Base-by-base conservation (phyloP, 257 asterid species). In the Solanum clarkiae region DNA sequence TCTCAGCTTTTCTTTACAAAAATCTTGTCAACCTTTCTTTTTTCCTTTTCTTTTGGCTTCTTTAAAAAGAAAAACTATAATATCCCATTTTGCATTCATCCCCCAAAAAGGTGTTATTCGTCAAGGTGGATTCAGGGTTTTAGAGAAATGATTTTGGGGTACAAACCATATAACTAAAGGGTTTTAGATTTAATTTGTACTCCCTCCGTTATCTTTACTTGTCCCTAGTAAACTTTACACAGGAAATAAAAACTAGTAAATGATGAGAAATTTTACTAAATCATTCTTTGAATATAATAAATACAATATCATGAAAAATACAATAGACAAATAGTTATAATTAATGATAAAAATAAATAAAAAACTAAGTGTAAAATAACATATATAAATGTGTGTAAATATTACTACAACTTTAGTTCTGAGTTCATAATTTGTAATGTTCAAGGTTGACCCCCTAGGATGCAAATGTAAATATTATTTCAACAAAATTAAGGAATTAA, bases 181-280 rank as follows among this genome's bases (percentile, higher is more conserved):
- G 6, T 13, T 6, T 9, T 36, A 36, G 5, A 4, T 36, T 36
- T 36, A 36, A 36, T 4, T 4, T 36, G 2, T 36, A 36, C 29
- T 26, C 29, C 2, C 2, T 1, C 2, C 2, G 2, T 29, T 29
- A 29, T 29, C 0, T 29, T 29, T 29, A 29, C 36, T 32, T 32
- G 3, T 32, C 4, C 1, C 0, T 0, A 0, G 0, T 32, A 4
- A 32, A 32, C 36, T 32, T 32, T 32, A 0, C 36, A 32, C 0
- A 32, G 1, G 4, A 32, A 32, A 0, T 32, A 32, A 32, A 32
- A 32, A 3, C 4, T 32, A 32, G 4, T 32, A 32, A 32, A 32
- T 32, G 36, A 32, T 32, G 36, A 32, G 0, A 32, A 32, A 32
- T 32, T 32, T 32, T 32, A 32, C 0, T 4, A 29, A 29, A 29